Evolutionary conservation across 176 grass and related monocot species (phyloP).

Genomic region (Cymbopogon citratus): DNA sequence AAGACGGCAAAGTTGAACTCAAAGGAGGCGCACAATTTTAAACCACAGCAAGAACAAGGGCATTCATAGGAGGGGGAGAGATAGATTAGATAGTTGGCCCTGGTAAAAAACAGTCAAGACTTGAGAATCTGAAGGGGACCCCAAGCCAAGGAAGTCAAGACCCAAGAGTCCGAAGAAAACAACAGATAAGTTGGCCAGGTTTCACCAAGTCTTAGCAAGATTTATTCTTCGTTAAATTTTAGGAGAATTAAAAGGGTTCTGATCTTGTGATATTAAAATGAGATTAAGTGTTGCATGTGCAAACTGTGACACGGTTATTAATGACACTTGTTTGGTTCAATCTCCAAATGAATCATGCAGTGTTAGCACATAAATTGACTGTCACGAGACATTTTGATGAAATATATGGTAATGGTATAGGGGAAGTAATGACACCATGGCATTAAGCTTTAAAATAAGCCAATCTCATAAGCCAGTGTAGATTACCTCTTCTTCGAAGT

Average conservation of each 20-base stretch:
- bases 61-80: not conserved
- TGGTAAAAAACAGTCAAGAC: not conserved
- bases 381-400: not conserved
- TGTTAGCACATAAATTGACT: not conserved
- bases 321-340: not conserved
- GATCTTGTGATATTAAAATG: not conserved
- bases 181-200: not conserved
- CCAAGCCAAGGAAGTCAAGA: not conserved
- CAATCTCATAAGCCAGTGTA: not conserved
- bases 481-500: constrained; percentile 65
- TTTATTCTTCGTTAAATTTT: not conserved
- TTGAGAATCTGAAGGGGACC: not conserved
- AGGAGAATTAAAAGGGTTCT: not conserved
- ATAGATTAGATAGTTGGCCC: not conserved
- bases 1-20: not conserved
- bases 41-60: not conserved
- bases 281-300: not conserved
- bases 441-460: not conserved
- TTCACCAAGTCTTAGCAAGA: constrained; percentile 1
- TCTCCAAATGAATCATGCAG: not conserved
- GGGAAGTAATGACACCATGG: not conserved
- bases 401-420: not conserved
- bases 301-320: not conserved
- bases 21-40: not conserved
- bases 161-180: not conserved